Base-by-base conservation (phyloP, 495 filamentous ascomycete species). In the Penicillium pulvis region DNA sequence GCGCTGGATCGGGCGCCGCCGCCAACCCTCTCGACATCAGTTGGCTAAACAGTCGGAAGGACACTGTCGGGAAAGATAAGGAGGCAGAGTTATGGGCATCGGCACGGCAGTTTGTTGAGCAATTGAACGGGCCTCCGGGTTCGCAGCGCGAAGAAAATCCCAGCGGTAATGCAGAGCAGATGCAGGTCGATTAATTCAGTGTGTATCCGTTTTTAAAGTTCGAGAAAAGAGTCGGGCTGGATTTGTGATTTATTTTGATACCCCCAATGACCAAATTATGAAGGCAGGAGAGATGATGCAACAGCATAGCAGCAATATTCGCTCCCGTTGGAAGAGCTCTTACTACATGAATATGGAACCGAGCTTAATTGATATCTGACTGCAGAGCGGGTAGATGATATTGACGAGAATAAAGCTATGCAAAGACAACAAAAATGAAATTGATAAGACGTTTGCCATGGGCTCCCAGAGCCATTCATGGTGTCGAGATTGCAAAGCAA, bases 21-120 rank as follows among this genome's bases (percentile, higher is more conserved):
- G 49, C 68, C 16, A 73, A 75, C 49, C 71, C 73, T 17, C 73
- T 93, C 46, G 92, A 96, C 71, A 84, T 94, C 14, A 91, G 91
- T 51, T 88, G 86, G 84, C 74, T 97, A 65, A 97, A 97, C 64
- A 89, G 88, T 71, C 83, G 90, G 57, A 88, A 87, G 57, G 86
- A 88, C 60, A 86, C 85, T 31, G 86, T 93, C 16, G 89, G 86
- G 43, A 86, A 83, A 64, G 86, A 89, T 57, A 91, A 89, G 80
- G 90, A 94, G 68, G 81, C 81, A 12, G 90, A 94, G 74, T 66
- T 94, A 51, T 90, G 90, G 89, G 76, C 76, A 53, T 81, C 84
- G 56, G 85, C 87, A 33, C 72, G 75, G 36, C 65, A 61, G 28
- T 73, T 86, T 62, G 61, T 85, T 20, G 75, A 84, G 61, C 67